These are phyloP conservation scores for Salix koriyanagi DNA, from an alignment of 345 rosid genomes.

Conservation along the genomic window DNA sequence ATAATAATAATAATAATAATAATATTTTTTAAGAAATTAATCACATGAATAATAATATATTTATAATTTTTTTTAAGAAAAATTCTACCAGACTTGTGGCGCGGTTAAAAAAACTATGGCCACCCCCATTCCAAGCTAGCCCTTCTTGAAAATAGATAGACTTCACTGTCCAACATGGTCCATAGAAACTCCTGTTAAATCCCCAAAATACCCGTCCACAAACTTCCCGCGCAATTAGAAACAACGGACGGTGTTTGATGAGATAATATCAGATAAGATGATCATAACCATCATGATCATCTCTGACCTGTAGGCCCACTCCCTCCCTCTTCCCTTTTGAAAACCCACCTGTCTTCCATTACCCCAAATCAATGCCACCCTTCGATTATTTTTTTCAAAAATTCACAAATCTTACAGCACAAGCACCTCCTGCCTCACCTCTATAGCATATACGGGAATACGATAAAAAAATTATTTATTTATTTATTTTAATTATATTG, in stretches of 20 bases:
- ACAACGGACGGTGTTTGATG: background rate
- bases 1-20: no score
- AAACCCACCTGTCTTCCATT: constrained; percentile 55
- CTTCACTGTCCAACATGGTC: background rate
- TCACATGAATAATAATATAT: no score
- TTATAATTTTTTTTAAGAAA: no score
- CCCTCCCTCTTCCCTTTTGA: constrained; percentile 15
- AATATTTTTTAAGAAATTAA: no score
- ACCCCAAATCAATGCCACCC: constrained; percentile 51
- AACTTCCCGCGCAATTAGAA: constrained; percentile 22
- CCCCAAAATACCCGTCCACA: constrained; percentile 11
- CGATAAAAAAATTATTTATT: no score
- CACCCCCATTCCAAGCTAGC: no score
- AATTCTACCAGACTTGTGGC: no score
- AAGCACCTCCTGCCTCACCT: background rate
- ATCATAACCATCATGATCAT: constrained; percentile 17
- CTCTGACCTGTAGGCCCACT: constrained; percentile 15
- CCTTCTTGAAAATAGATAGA: no score
- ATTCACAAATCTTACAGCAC: background rate
- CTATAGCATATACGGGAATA: no score
- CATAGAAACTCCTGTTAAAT: background rate
- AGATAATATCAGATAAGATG: constrained; percentile 17
- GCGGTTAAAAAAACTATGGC: no score
- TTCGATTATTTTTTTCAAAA: background rate
- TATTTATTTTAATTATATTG: no score